A percentile compares a stretch with the other conserved stretches of the same genome.
These are phyloP conservation scores for Phytophthora palmivora DNA, from an alignment of 352 stramenopile species.

Conservation along the genomic window DNA sequence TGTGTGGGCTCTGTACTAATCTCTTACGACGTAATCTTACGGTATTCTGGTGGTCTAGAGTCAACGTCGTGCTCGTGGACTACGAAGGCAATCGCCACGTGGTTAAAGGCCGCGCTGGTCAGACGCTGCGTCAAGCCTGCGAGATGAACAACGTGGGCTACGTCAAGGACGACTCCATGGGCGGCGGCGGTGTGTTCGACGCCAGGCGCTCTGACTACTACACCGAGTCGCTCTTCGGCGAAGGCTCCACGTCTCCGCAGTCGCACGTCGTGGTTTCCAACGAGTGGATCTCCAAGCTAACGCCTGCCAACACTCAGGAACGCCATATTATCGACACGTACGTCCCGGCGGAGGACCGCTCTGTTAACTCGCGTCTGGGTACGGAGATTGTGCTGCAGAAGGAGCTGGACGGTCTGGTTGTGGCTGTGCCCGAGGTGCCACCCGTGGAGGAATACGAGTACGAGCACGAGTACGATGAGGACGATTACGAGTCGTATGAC, in stretches of 20 bases:
- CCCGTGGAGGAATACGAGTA: slow-evolving; percentile 88
- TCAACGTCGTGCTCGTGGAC: slow-evolving; percentile 88
- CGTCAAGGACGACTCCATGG: slow-evolving; percentile 89
- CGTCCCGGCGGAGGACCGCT: slow-evolving; percentile 83
- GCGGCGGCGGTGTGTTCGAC: slow-evolving; percentile 75
- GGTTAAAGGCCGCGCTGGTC: slow-evolving; percentile 78
- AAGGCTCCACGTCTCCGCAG: slow-evolving; percentile 81
- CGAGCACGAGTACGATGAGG: slow-evolving; percentile 88
- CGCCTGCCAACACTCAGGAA: slow-evolving; percentile 72
- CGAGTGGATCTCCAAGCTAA: slow-evolving; percentile 88
- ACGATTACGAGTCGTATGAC: slow-evolving; percentile 78
- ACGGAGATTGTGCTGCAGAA: slow-evolving; percentile 90
- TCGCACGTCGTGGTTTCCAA: slow-evolving; percentile 91
- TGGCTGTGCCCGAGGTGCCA: slow-evolving; percentile 85
- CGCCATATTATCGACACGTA: slow-evolving; percentile 80
- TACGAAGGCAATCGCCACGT: slow-evolving; percentile 90
- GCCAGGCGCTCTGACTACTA: slow-evolving; percentile 79
- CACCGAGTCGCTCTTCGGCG: slow-evolving; percentile 90
- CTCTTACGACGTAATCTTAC: neutral
- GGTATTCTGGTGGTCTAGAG: slow-evolving; percentile 47
- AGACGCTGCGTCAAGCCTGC: slow-evolving; percentile 86
- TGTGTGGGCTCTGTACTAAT: slow-evolving; percentile 16
- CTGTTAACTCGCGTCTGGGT: slow-evolving; percentile 82
- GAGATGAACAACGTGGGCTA: slow-evolving; percentile 77
- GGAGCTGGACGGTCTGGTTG: slow-evolving; percentile 87